phyloP scores from a whole-genome alignment of 805 yeast genomes.

The Priceomyces castillae region DNA sequence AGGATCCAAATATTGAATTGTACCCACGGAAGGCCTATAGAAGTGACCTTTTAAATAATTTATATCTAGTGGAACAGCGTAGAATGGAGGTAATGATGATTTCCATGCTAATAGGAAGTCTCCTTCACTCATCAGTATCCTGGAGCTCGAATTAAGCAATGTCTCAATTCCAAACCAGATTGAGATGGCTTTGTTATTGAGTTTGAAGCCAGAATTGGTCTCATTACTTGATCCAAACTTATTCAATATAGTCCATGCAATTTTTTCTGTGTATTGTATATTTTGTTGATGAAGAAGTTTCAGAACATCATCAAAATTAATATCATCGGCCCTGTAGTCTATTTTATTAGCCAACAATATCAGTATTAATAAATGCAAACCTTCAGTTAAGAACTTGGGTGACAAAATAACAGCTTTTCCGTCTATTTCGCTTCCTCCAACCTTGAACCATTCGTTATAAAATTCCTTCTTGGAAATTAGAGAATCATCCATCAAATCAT shows the following conservation, averaged over 20 bases:
- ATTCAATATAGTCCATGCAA: conserved; percentile 49
- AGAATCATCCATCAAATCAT: conserved; percentile 39
- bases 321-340: conserved; percentile 15
- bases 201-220: conserved; percentile 21
- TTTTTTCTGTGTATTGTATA: conserved; percentile 27
- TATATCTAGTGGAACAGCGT: conserved; percentile 58
- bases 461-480: conserved; percentile 60
- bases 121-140: conserved; percentile 29
- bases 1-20: conserved; percentile 54
- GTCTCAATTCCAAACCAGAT: conserved; percentile 64
- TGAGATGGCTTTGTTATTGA: conserved; percentile 47
- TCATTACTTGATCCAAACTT: conserved; percentile 37
- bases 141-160: conserved; percentile 24
- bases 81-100: conserved; percentile 58
- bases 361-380: conserved; percentile 25
- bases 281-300: conserved; percentile 26
- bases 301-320: conserved; percentile 16
- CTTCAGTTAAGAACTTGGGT: conserved; percentile 22
- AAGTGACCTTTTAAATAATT: conserved; percentile 54
- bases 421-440: conserved; percentile 55
- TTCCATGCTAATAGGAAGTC: conserved; percentile 67
- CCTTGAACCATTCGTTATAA: conserved; percentile 45
- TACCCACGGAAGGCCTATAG: conserved; percentile 43
- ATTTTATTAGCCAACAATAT: conserved; percentile 23
- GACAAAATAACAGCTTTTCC: conserved; percentile 39